phyloP scores from a whole-genome alignment of 177 flowering plant species.

The Vitis hybrid region DNA sequence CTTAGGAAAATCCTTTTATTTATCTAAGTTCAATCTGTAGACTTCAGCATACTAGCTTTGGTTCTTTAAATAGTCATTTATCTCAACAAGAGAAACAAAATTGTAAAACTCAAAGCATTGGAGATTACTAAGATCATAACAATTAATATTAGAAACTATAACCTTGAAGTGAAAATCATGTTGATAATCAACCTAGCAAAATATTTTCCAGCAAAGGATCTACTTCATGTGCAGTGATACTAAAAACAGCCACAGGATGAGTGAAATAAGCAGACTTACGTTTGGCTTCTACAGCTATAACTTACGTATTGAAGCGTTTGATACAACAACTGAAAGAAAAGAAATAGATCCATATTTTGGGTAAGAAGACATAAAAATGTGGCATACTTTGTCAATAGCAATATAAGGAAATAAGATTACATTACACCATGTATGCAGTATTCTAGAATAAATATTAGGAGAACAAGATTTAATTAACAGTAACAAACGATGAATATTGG shows the following conservation, averaged over 20 bases:
- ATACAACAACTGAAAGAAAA: too few relatives aligned
- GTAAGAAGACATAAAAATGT: neutral
- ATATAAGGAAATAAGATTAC: neutral
- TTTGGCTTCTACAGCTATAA: neutral
- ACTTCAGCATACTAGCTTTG: neutral
- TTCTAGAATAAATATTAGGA: neutral
- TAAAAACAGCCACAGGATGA: neutral
- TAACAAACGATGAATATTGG: neutral
- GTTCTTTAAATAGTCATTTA: neutral
- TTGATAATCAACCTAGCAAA: neutral
- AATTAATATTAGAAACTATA: neutral
- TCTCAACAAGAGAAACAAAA: neutral
- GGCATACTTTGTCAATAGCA: neutral
- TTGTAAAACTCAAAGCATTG: neutral
- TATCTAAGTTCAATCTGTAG: neutral
- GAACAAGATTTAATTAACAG: neutral
- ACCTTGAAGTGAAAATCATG: neutral
- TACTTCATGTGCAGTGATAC: neutral
- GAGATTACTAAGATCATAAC: neutral
- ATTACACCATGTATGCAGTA: neutral
- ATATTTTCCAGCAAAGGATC: neutral
- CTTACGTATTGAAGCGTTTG: neutral
- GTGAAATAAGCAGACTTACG: neutral
- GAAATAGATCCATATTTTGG: too few relatives aligned
- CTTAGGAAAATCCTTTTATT: neutral